These are phyloP conservation scores for Alternaria brassicicola DNA, from an alignment of 2,329 filamentous ascomycete genomes.

Conservation along the genomic window DNA sequence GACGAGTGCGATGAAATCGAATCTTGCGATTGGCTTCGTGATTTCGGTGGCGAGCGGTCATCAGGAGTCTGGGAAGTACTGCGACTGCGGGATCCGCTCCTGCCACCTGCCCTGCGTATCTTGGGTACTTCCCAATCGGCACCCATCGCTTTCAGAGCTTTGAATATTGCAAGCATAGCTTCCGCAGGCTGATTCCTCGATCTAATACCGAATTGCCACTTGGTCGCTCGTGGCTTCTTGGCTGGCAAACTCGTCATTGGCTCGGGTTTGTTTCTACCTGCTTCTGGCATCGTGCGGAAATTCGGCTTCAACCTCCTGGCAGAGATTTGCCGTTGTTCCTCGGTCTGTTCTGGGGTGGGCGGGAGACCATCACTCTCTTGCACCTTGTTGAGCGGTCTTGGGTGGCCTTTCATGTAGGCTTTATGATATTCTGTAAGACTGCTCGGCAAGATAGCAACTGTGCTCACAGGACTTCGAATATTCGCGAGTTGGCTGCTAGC, in stretches of 20 bases:
- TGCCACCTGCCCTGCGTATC: conserved; percentile 49
- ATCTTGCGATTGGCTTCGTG: conserved; percentile 38
- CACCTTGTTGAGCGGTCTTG: conserved; percentile 37
- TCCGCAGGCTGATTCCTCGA: conserved; percentile 94
- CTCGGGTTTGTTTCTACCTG: conserved; percentile 58
- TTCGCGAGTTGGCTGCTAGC: conserved; percentile 48
- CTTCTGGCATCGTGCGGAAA: conserved; percentile 71
- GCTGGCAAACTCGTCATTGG: conserved; percentile 61
- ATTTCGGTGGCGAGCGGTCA: conserved; percentile 43
- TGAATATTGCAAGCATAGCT: conserved; percentile 93
- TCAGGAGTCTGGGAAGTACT: conserved; percentile 36
- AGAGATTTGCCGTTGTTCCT: conserved; percentile 77
- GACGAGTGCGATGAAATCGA: conserved; percentile 44
- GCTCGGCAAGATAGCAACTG: conserved; percentile 88
- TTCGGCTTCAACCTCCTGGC: conserved; percentile 85
- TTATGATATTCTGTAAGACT: conserved; percentile 90
- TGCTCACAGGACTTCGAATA: conserved; percentile 64
- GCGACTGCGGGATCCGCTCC: conserved; percentile 45
- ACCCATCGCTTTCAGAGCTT: conserved; percentile 83
- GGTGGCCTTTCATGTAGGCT: conserved; percentile 79
- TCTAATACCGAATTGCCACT: conserved; percentile 98
- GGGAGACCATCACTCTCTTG: conserved; percentile 47
- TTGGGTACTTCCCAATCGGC: conserved; percentile 78
- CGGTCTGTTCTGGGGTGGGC: conserved; percentile 48
- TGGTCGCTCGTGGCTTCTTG: conserved; percentile 79